phyloP scores from a whole-genome alignment of 2,329 filamentous ascomycete genomes.

The Sporothrix mexicana region DNA sequence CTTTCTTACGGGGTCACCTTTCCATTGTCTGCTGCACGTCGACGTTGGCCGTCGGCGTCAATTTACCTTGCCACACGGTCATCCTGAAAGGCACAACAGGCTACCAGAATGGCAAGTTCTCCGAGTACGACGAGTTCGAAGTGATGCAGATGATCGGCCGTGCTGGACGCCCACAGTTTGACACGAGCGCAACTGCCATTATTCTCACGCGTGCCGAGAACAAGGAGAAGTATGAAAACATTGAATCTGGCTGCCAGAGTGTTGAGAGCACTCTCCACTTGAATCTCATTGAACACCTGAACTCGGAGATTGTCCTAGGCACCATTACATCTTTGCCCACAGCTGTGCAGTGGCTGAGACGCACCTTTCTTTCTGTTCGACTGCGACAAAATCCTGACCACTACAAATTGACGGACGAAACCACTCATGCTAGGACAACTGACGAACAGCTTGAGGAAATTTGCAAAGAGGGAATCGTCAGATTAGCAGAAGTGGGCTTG shows the following conservation, averaged over 20 bases:
- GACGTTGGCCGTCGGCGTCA: slow-evolving; percentile 82
- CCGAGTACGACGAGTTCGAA: slow-evolving; percentile 81
- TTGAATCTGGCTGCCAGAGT: slow-evolving; percentile 74
- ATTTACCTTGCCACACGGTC: slow-evolving; percentile 81
- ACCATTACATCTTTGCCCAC: slow-evolving; percentile 69
- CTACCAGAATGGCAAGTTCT: slow-evolving; percentile 64
- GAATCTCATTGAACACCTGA: slow-evolving; percentile 82
- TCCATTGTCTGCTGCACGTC: slow-evolving; percentile 86
- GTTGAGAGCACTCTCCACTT: slow-evolving; percentile 80
- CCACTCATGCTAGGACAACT: slow-evolving; percentile 54
- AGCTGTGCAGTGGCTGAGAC: slow-evolving; percentile 74
- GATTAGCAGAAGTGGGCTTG: slow-evolving; percentile 66
- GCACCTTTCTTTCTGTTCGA: slow-evolving; percentile 80
- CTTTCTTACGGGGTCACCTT: slow-evolving; percentile 73
- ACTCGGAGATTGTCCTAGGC: slow-evolving; percentile 79
- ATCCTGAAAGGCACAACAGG: slow-evolving; percentile 79
- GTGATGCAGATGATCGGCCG: slow-evolving; percentile 91
- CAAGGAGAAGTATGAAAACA: slow-evolving; percentile 69
- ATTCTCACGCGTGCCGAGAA: slow-evolving; percentile 77
- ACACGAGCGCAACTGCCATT: slow-evolving; percentile 74
- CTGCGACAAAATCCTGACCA: slow-evolving; percentile 72
- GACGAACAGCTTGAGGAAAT: slow-evolving; percentile 72
- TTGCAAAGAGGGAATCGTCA: slow-evolving; percentile 69
- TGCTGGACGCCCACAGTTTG: slow-evolving; percentile 83
- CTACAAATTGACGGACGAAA: slow-evolving; percentile 68